Evolutionary conservation across 768 basidiomycete species (phyloP), one percentile per base, ranked within the genome.

Genomic region (Termitomyces sp.): DNA sequence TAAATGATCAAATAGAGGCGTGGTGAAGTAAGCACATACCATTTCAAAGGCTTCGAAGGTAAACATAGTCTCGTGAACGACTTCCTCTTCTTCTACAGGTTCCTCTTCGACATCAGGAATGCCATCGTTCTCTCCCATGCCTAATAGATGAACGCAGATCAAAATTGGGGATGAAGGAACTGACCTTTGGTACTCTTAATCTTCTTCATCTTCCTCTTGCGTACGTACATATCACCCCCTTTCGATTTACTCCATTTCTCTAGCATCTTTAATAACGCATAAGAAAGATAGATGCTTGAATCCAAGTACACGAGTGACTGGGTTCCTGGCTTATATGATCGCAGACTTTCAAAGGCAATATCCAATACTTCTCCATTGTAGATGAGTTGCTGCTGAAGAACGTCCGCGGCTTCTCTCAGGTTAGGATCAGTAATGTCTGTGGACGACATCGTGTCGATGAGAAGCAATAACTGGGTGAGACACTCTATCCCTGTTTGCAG

Each of bases 341-440:
- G 77, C 50, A 98, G 70, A 55, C 90, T 87, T 26, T 89, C 87
- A 45, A 94, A 75, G 0, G 94, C 83, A 24, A 94, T 84, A 63
- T 98, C 95, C 54, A 98, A 84, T 18, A 95, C 86, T 62, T 98
- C 94, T 35, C 92, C 94, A 64, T 94, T 94, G 75, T 98, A 98
- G 66, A 98, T 88, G 26, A 99, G 77, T 69, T 97, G 92, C 61
- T 93, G 85, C 64, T 94, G 91, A 1, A 98, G 77, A 20, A 88
- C 75, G 55, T 85, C 85, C 50, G 94, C 90, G 26, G 89, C 87
- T 36, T 96, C 93, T 45, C 76, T 74, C 61, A 93, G 58, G 7
- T 64, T 63, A 16, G 78, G 68, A 45, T 85, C 81, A 45, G 65
- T 65, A 43, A 78, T 74, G 28, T 76, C 70, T 53, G 80, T 75